Conservation (phyloP, 371 early-diverging fungal species). For the Chytridium lagenaria region DNA sequence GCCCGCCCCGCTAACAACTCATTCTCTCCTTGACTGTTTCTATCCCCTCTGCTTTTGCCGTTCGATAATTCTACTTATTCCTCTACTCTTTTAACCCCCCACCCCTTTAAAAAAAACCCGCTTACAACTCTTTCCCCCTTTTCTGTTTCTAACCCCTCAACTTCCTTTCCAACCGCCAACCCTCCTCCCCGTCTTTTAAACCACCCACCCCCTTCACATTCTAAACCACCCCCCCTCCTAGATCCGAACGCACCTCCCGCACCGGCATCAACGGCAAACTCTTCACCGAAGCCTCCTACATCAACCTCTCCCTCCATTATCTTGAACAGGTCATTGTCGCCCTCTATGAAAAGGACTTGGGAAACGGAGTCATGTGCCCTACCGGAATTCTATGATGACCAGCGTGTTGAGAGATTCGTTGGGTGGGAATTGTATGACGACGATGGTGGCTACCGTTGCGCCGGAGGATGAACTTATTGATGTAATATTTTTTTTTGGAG, state of each 20-base stretch:
- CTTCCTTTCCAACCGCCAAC: too few relatives aligned
- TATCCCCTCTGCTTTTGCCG: too few relatives aligned
- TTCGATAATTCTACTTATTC: too few relatives aligned
- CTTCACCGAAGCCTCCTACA: constrained; percentile 70
- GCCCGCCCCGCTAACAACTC: too few relatives aligned
- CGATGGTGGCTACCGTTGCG: constrained; percentile 70
- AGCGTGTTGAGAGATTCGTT: constrained; percentile 70
- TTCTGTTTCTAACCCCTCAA: not conserved
- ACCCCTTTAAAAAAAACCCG: not conserved
- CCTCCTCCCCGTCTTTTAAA: too few relatives aligned
- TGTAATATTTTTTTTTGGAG: too few relatives aligned
- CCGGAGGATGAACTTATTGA: constrained; percentile 61
- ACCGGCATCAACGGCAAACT: constrained; percentile 61
- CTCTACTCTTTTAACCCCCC: not conserved
- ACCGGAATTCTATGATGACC: constrained; percentile 79
- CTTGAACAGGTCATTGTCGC: constrained; percentile 75
- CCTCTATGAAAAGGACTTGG: constrained; percentile 61
- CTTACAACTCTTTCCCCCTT: not conserved
- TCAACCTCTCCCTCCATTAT: constrained; percentile 72
- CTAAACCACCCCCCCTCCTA: constrained; percentile 19
- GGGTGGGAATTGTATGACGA: constrained; percentile 74
- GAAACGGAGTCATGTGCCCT: constrained; percentile 66
- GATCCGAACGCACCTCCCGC: constrained; percentile 66
- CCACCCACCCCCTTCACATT: not conserved
- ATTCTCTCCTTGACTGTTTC: too few relatives aligned